A percentile compares a stretch with the other conserved stretches of the same genome.
These are phyloP conservation scores for Fusarium guadeloupense DNA, from an alignment of 2,329 filamentous ascomycete genomes.

Conservation along the genomic window DNA sequence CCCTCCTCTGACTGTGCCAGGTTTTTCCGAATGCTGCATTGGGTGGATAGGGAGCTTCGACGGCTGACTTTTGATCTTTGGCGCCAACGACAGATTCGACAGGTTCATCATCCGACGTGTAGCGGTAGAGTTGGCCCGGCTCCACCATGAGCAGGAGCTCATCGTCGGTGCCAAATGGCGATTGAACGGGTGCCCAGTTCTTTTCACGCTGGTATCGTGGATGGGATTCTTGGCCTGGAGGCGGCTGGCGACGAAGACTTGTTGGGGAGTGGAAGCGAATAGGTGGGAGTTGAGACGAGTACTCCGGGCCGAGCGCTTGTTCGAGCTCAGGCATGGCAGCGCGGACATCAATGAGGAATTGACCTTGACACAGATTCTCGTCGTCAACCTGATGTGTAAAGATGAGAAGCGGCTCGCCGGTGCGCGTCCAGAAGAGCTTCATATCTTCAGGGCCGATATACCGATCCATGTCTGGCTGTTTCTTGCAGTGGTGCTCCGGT, in stretches of 20 bases:
- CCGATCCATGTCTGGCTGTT: slow-evolving; percentile 29
- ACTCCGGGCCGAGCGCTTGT: slow-evolving; percentile 16
- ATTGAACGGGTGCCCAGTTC: slow-evolving; percentile 35
- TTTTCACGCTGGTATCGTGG: slow-evolving; percentile 34
- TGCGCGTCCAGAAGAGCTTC: slow-evolving; percentile 39
- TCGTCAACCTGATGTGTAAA: slow-evolving; percentile 35
- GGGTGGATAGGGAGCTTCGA: slow-evolving; percentile 29
- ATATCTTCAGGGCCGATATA: slow-evolving; percentile 36
- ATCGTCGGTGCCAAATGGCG: slow-evolving; percentile 14
- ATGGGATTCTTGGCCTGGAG: slow-evolving; percentile 17
- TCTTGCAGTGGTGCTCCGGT: slow-evolving; percentile 32
- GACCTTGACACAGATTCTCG: slow-evolving; percentile 31
- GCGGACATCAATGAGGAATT: slow-evolving; percentile 34
- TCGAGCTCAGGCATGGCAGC: slow-evolving; percentile 30
- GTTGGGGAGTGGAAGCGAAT: slow-evolving; percentile 25
- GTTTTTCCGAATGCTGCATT: slow-evolving; percentile 1
- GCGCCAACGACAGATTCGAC: slow-evolving; percentile 10
- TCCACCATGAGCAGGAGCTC: slow-evolving; percentile 34
- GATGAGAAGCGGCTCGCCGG: slow-evolving; percentile 32
- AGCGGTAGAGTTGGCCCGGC: slow-evolving; percentile 30
- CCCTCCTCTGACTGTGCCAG: slow-evolving; percentile 18
- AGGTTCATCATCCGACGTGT: slow-evolving; percentile 2
- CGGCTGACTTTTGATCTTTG: slow-evolving; percentile 15
- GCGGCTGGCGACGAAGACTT: slow-evolving; percentile 15
- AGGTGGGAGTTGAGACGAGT: slow-evolving; percentile 5